Conservation (phyloP, 257 asterid species). For the Solanum appendiculatum region DNA sequence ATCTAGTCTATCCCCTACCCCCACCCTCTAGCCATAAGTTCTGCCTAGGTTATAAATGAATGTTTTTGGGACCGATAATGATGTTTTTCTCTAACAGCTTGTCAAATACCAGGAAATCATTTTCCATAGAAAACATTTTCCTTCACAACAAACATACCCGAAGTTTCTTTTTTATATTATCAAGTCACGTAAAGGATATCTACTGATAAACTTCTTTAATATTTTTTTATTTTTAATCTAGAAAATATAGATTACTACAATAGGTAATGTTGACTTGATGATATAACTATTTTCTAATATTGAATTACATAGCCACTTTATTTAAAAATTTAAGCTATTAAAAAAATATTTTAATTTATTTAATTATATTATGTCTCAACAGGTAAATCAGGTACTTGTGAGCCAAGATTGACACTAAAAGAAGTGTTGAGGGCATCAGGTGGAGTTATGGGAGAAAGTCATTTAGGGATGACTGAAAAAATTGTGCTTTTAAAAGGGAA, state of each 20-base stretch:
- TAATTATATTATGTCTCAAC: not conserved
- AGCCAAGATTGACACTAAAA: slow-evolving; percentile 26
- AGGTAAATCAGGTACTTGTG: not conserved
- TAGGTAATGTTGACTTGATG: not conserved
- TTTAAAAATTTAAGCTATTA: not conserved
- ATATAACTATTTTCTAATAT: not conserved
- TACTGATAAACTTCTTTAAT: not conserved
- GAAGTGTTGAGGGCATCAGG: slow-evolving; percentile 47
- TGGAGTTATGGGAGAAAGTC: slow-evolving; percentile 45
- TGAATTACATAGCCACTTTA: not conserved
- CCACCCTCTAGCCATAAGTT: not conserved
- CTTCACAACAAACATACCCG: not conserved
- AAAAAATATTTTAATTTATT: not conserved
- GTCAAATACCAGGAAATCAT: not conserved
- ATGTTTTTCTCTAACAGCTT: not conserved
- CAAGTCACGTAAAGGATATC: not conserved
- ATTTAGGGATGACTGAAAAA: slow-evolving; percentile 44
- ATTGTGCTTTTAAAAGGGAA: slow-evolving; percentile 37
- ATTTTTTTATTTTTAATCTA: not conserved
- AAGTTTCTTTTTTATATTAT: not conserved
- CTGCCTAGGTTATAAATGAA: not conserved
- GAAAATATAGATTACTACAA: not conserved
- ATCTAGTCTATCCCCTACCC: not conserved
- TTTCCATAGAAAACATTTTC: no score
- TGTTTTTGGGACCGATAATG: not conserved